These are phyloP conservation scores for Nemania bipapillata DNA, from an alignment of 2,329 filamentous ascomycete species.

Conservation along the genomic window DNA sequence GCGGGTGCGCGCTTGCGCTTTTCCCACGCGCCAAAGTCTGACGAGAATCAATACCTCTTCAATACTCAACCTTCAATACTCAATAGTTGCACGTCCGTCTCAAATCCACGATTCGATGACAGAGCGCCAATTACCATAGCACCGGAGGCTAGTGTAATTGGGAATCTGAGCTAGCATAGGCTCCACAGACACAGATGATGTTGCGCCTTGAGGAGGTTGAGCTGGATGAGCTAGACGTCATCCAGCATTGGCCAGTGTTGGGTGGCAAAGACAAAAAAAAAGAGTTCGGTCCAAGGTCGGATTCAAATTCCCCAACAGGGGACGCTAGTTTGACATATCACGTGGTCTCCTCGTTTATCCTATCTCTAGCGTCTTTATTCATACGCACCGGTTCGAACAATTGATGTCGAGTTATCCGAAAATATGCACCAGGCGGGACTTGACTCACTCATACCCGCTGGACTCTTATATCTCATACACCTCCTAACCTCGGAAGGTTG, in stretches of 20 bases:
- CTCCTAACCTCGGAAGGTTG: too few relatives aligned
- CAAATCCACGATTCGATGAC: neutral
- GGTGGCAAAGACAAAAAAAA: conserved; percentile 1
- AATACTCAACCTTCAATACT: neutral
- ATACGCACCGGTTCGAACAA: conserved; percentile 22
- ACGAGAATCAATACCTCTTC: neutral
- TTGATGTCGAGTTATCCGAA: conserved; percentile 40
- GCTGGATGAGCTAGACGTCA: conserved; percentile 6
- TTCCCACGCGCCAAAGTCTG: conserved; percentile 13
- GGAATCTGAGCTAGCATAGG: neutral
- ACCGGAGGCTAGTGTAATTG: neutral
- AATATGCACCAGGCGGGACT: conserved; percentile 27
- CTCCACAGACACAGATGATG: conserved; percentile 1
- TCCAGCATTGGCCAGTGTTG: neutral
- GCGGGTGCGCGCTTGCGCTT: conserved; percentile 34
- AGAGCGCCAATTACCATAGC: neutral
- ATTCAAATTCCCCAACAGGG: neutral
- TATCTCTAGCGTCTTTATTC: conserved; percentile 33
- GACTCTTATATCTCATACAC: too few relatives aligned
- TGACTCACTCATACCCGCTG: neutral
- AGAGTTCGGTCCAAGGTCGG: neutral
- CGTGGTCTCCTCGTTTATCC: conserved; percentile 39
- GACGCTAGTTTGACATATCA: conserved; percentile 36
- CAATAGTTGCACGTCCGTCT: conserved; percentile 15
- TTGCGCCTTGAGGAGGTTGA: neutral